phyloP scores from a whole-genome alignment of 345 rosid species.

The Atalantia buxifolia region DNA sequence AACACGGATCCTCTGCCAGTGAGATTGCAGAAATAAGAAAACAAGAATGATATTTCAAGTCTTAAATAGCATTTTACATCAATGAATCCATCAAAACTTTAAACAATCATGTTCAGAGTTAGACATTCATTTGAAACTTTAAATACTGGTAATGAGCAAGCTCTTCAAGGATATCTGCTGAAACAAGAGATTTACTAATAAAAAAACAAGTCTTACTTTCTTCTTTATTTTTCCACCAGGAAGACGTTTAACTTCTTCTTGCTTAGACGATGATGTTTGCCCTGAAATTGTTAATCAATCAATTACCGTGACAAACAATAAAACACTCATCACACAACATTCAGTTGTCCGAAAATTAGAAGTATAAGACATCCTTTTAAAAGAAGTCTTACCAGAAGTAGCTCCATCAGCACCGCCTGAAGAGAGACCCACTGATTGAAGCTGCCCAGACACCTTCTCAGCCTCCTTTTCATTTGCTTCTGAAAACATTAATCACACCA shows the following conservation, averaged over 20 bases:
- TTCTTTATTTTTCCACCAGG: conserved; percentile 94
- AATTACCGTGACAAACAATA: not conserved
- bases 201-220: conserved; percentile 49
- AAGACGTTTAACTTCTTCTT: conserved; percentile 83
- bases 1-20: not conserved
- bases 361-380: not conserved
- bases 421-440: conserved; percentile 69
- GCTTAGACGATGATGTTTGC: conserved; percentile 41
- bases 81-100: not conserved
- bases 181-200: not conserved
- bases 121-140: not conserved
- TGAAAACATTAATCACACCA: conserved; percentile 16
- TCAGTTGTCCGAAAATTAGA: not conserved
- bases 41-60: not conserved
- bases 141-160: not conserved
- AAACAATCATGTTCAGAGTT: not conserved
- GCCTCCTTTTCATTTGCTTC: conserved; percentile 66
- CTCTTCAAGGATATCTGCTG: not conserved
- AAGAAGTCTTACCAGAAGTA: conserved; percentile 17
- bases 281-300: conserved; percentile 27
- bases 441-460: conserved; percentile 59
- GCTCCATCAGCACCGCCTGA: conserved; percentile 51
- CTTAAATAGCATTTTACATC: not conserved
- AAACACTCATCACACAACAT: not conserved
- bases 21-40: not conserved